Evolutionary conservation across 2,329 filamentous ascomycete genomes (phyloP).

Genomic region (Ramichloridium luteum): DNA sequence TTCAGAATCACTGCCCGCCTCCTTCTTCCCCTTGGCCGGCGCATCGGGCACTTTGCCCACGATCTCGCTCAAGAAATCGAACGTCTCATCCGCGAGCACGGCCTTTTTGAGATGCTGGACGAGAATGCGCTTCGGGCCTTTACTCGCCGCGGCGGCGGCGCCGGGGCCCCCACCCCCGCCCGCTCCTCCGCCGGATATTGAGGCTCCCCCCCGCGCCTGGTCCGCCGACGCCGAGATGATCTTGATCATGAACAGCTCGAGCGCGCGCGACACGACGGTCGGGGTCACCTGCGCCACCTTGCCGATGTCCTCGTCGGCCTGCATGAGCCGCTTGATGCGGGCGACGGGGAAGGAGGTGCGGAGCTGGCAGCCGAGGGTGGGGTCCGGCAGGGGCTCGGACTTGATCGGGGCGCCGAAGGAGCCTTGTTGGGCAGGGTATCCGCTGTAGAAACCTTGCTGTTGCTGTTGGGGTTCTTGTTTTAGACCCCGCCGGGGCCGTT

Average conservation of each 20-base stretch:
- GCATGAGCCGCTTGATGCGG: slow-evolving; percentile 97
- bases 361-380: slow-evolving; percentile 51
- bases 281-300: slow-evolving; percentile 97
- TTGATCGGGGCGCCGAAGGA: slow-evolving; percentile 8
- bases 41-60: slow-evolving; percentile 70
- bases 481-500: slow-evolving; percentile 12
- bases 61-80: slow-evolving; percentile 88
- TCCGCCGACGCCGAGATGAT: slow-evolving; percentile 80
- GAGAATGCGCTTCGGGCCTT: slow-evolving; percentile 68
- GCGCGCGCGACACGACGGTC: slow-evolving; percentile 74
- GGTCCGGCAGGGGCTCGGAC: slow-evolving; percentile 15
- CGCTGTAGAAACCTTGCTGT: not conserved
- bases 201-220: slow-evolving; percentile 47
- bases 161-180: slow-evolving; percentile 1
- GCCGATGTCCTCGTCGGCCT: slow-evolving; percentile 94
- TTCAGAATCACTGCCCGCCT: slow-evolving; percentile 19
- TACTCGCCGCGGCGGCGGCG: slow-evolving; percentile 9
- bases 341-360: slow-evolving; percentile 95
- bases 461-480: slow-evolving; percentile 11
- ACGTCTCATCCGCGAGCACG: slow-evolving; percentile 76
- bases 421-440: not conserved
- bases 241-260: slow-evolving; percentile 96
- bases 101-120: slow-evolving; percentile 86
- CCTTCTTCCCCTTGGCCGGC: slow-evolving; percentile 34
- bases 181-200: slow-evolving; percentile 29